Base-by-base conservation (phyloP, 2,329 filamentous ascomycete genomes). In the Ilyonectria destructans region DNA sequence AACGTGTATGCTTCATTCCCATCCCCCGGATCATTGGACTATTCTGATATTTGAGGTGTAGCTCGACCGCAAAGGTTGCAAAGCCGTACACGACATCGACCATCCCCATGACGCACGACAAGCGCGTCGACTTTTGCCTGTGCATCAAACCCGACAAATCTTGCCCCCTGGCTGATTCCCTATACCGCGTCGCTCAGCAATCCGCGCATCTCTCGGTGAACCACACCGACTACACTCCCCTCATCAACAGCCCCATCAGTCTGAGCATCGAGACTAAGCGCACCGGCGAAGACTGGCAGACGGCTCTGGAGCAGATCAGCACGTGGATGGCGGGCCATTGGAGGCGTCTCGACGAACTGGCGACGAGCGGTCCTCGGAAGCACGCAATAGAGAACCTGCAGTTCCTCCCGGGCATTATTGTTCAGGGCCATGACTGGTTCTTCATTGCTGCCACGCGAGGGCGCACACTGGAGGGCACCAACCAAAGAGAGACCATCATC, bases 231-330 rank as follows among this genome's bases (percentile, higher is more conserved):
- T 54, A 52, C 21, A 40, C 35, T 17, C 48, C 57, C n/a, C 56
- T 66, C 8, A 26, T 56, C n/a, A 33, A 26, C 9, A 45, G 52
- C 13, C 66, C 62, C 5, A 57, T 69, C 35, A 33, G 43, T 13
- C n/a, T 65, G 5, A 58, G 56, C 21, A 57, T 66, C n/a, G 66
- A 69, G 51, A 65, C 62, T 6, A 69, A 69, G 37, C 31, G 40
- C 26, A 54, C 56, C 6, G 62, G 58, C 6, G 35, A 61, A 7
- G 49, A 66, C 15, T 65, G 40, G 62, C 31, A 59, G 9, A 33
- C 56, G 49, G 62, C 66, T 4, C 10, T 57, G 26, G 37, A 49
- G 13, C 62, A 69, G 49, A 51, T 58, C 12, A 58, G 48, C 19
- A 49, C 43, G 21, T 66, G 62, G 66, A 52, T 69, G 17, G n/a